Conservation (phyloP, 306 rosid species). For the Trifolium pratense region DNA sequence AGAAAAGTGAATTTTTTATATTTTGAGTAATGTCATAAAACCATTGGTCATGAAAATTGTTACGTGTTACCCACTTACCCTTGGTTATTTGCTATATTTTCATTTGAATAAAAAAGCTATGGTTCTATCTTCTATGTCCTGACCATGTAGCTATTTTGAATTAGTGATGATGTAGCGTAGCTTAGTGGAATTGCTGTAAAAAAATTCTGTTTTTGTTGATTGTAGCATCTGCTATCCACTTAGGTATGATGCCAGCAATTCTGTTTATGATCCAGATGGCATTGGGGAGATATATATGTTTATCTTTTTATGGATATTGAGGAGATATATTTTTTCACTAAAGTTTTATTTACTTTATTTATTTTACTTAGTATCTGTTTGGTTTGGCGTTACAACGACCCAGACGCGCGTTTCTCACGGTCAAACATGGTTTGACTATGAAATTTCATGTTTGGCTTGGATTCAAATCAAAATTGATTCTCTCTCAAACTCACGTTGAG, state of each 20-base stretch:
- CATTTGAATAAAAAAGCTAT: slow-evolving; percentile 8
- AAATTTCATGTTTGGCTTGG: too few species aligned
- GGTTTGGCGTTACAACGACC: too few species aligned
- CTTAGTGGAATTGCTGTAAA: slow-evolving; percentile 6
- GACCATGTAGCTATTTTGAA: slow-evolving; percentile 26
- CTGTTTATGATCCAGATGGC: slow-evolving; percentile 24
- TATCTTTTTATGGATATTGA: too few species aligned
- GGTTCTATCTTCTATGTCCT: not conserved
- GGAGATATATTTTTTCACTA: too few species aligned
- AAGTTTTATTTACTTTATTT: too few species aligned
- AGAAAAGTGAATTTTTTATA: too few species aligned
- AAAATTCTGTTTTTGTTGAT: not conserved
- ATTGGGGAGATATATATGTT: slow-evolving; percentile 15
- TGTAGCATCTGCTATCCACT: slow-evolving; percentile 4
- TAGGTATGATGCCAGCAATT: slow-evolving; percentile 27
- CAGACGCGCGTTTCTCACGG: too few species aligned
- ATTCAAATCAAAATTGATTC: too few species aligned
- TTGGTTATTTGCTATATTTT: slow-evolving; percentile 16
- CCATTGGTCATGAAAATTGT: slow-evolving; percentile 19
- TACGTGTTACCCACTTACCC: not conserved
- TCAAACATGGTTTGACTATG: too few species aligned
- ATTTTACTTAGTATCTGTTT: too few species aligned
- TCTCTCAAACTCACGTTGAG: too few species aligned
- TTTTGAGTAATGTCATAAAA: not conserved
- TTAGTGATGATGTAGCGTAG: not conserved